Conservation (phyloP, 441 rosid genomes). For the Rhodomyrtus psidioides region DNA sequence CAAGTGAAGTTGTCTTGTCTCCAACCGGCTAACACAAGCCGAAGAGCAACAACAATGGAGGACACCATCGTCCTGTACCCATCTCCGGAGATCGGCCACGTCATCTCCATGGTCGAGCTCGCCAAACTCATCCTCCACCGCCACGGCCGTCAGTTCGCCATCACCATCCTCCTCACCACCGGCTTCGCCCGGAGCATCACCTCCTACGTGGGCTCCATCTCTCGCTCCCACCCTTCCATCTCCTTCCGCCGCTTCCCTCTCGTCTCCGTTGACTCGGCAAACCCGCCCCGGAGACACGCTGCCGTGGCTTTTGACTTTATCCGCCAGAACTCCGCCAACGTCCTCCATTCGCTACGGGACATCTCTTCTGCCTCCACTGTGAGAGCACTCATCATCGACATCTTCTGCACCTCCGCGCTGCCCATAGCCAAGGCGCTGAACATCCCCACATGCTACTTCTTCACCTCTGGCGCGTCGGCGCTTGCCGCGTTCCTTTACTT, state of each 20-base stretch:
- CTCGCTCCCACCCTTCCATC: conserved; percentile 16
- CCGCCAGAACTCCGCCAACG: conserved; percentile 24
- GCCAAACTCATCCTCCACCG: conserved; percentile 17
- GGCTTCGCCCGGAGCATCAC: conserved; percentile 18
- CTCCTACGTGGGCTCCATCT: conserved; percentile 22
- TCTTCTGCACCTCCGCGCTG: conserved; percentile 30
- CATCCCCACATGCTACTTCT: conserved; percentile 38
- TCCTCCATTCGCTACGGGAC: too few species aligned
- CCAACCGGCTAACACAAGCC: not conserved
- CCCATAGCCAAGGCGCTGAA: conserved; percentile 16
- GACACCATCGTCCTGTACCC: conserved; percentile 18
- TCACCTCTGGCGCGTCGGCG: conserved; percentile 27
- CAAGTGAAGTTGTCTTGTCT: too few species aligned
- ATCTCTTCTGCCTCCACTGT: conserved; percentile 1
- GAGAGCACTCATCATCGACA: conserved; percentile 26
- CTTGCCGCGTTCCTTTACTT: conserved; percentile 25
- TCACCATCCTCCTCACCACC: conserved; percentile 21
- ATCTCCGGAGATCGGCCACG: conserved; percentile 18
- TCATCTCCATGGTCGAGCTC: conserved; percentile 24
- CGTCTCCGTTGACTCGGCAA: not conserved
- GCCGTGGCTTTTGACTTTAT: conserved; percentile 20
- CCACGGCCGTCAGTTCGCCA: conserved; percentile 14
- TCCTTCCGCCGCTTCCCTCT: conserved; percentile 17
- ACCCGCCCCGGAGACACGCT: not conserved
- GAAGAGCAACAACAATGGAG: not conserved